Base-by-base conservation (phyloP, 306 rosid genomes). In the Dicorynia guianensis region DNA sequence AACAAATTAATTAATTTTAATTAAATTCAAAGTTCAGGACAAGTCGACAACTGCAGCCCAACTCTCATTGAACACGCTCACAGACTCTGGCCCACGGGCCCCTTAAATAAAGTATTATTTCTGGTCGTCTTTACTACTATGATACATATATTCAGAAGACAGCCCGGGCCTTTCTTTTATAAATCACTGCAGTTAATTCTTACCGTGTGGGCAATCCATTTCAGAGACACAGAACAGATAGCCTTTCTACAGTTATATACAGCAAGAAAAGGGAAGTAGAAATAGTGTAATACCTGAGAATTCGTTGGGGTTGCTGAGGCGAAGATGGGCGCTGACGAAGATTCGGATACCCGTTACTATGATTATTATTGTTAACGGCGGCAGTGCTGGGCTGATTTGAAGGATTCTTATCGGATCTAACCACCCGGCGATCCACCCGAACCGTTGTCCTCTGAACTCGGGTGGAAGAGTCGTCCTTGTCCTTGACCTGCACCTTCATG, bases 401-500 rank as follows among this genome's bases (percentile, higher is more conserved):
- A 15, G 80, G 68, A 84, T 91, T 92, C 55, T 88, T 93, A 4
- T 92, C 92, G 76, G 87, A 69, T 75, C 92, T 77, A 8, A 93
- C 85, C 10, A 89, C 94, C 81, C 96, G 81, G 11, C 96, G 92
- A 70, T 91, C 97, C 48, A 93, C 92, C 25, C 96, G 93, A 78
- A 84, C 92, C 50, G 93, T 89, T 18, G 92, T 86, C 71, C 87
- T 78, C 14, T 87, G 90, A 81, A 79, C 91, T 81, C 93, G 88
- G 40, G 76, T 85, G 54, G 89, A 43, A 38, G 90, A 80, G 72
- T 87, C 84, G 79, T 91, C 93, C 72, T 87, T 91, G 38, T 91
- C 93, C 72, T 87, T 91, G 38, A 85, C 93, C 90, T 88, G 97
- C 49, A 89, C 87, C 89, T 93, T 93, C 98, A 88, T 93, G 72